phyloP scores from a whole-genome alignment of 352 stramenopile species.

The Albugo candida region DNA sequence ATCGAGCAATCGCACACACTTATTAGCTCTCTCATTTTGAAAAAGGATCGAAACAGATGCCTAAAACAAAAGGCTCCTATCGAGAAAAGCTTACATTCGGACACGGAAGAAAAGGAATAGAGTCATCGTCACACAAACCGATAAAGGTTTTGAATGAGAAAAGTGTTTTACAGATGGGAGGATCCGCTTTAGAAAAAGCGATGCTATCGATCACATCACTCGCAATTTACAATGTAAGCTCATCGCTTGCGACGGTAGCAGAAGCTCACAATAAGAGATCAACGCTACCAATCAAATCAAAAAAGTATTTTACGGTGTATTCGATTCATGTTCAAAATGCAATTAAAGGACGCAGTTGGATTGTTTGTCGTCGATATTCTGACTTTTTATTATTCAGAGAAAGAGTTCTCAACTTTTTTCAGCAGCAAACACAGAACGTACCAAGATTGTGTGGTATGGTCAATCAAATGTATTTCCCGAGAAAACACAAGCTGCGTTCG shows the following conservation, averaged over 20 bases:
- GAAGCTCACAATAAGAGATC: conserved; percentile 7
- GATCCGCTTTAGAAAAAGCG: conserved; percentile 36
- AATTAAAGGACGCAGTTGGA: conserved; percentile 44
- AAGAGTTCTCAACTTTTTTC: conserved; percentile 32
- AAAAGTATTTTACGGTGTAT: conserved; percentile 29
- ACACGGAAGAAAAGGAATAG: too few relatives aligned
- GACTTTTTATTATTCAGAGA: conserved; percentile 39
- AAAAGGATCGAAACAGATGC: too few relatives aligned
- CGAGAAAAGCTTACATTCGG: too few relatives aligned
- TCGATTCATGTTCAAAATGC: conserved; percentile 49
- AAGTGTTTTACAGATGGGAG: conserved; percentile 27
- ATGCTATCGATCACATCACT: conserved; percentile 38
- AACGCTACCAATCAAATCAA: conserved; percentile 2
- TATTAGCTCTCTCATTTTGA: too few relatives aligned
- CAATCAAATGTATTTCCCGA: conserved; percentile 43
- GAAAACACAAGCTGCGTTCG: conserved; percentile 38
- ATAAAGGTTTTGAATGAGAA: conserved; percentile 6
- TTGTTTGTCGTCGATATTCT: conserved; percentile 42
- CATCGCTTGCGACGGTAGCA: conserved; percentile 10
- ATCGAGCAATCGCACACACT: too few relatives aligned
- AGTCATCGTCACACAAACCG: too few relatives aligned
- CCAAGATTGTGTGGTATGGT: conserved; percentile 20
- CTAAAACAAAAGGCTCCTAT: too few relatives aligned
- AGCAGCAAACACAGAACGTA: conserved; percentile 29
- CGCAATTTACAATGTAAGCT: conserved; percentile 37